Base-by-base conservation (phyloP, 2,329 filamentous ascomycete species). In the Cadophora sp. region DNA sequence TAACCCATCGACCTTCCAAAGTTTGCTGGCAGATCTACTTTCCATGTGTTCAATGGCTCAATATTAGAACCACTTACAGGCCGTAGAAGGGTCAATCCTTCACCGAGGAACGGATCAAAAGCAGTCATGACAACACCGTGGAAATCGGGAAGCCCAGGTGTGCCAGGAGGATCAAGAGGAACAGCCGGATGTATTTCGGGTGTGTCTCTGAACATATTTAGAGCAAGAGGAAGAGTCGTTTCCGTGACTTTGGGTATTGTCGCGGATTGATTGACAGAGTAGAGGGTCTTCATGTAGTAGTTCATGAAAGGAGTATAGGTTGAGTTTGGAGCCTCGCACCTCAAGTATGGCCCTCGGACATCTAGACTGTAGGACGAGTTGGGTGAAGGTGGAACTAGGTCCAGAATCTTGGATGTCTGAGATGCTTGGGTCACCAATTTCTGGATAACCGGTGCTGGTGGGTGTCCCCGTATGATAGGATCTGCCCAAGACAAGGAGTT, bases 341-440 rank as follows among this genome's bases (percentile, higher is more conserved):
- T 61, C 11, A 61, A 20, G n/a, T 47, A 61, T 30, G 59, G 59
- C 3, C 59, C 59, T 5, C 27, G 18, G 33, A 61, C 18, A 24
- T 61, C 43, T 2, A 61, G 39, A 47, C 41, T 61, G 41, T 61
- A 61, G 20, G 59, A 61, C 4, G 59, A 61, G 27, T 47, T 61
- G 4, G 24, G 51, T 8, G 24, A 30, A 33, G 51, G 51, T 3
- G 51, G 24, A 8, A 55, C 3, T 7, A 55, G 33, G 33, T 30
- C 24, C 24, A 36, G 24, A 16, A 55, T 33, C 18, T 55, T 30
- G 1, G 51, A 55, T 13, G 24, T 30, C 6, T 30, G 24, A 1
- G 51, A 22, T 30, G 51, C 33, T 20, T 55, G 24, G 16, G 51
- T 36, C 3, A 55, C 51, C 24, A 55, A 22, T 14, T 30, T 55